phyloP scores from a whole-genome alignment of 768 basidiomycete species.

The Lentinula aciculospora region DNA sequence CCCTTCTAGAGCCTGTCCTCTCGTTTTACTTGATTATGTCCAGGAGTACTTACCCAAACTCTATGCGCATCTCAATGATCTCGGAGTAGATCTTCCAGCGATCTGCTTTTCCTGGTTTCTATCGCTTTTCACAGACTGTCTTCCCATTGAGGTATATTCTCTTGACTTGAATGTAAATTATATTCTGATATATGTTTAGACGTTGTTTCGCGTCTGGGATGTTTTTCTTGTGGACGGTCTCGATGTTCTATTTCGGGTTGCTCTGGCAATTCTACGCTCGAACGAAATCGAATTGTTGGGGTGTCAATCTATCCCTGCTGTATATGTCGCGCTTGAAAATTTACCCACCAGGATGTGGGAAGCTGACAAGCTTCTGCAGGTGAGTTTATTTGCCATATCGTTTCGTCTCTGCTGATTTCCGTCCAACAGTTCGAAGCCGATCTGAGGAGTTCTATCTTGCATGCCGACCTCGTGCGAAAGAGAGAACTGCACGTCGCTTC shows the following conservation, averaged over 20 bases:
- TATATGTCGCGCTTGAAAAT: slow-evolving; percentile 86
- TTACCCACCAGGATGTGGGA: slow-evolving; percentile 93
- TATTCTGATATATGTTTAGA: slow-evolving; percentile 38
- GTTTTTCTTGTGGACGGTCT: slow-evolving; percentile 90
- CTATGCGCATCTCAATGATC: slow-evolving; percentile 64
- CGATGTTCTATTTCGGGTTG: slow-evolving; percentile 87
- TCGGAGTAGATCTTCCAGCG: slow-evolving; percentile 87
- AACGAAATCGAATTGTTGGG: slow-evolving; percentile 81
- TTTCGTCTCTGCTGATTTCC: background rate
- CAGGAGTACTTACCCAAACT: slow-evolving; percentile 72
- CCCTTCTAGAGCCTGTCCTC: slow-evolving; percentile 89
- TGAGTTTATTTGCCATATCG: slow-evolving; percentile 25
- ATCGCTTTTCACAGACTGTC: slow-evolving; percentile 91
- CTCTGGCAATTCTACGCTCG: slow-evolving; percentile 77
- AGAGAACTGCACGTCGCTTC: slow-evolving; percentile 45
- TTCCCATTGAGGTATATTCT: slow-evolving; percentile 80
- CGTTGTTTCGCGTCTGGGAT: slow-evolving; percentile 94
- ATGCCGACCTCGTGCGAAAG: slow-evolving; percentile 51
- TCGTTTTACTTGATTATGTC: slow-evolving; percentile 86
- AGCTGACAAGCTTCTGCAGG: slow-evolving; percentile 85
- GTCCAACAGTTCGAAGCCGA: slow-evolving; percentile 48
- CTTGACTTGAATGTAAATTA: background rate
- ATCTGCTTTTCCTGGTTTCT: slow-evolving; percentile 99
- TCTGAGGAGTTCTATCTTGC: slow-evolving; percentile 43
- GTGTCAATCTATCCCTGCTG: slow-evolving; percentile 80